A percentile compares a stretch with the other conserved stretches of the same genome.
phyloP scores from a whole-genome alignment of 495 filamentous ascomycete species.

The Penicillium daleae region DNA sequence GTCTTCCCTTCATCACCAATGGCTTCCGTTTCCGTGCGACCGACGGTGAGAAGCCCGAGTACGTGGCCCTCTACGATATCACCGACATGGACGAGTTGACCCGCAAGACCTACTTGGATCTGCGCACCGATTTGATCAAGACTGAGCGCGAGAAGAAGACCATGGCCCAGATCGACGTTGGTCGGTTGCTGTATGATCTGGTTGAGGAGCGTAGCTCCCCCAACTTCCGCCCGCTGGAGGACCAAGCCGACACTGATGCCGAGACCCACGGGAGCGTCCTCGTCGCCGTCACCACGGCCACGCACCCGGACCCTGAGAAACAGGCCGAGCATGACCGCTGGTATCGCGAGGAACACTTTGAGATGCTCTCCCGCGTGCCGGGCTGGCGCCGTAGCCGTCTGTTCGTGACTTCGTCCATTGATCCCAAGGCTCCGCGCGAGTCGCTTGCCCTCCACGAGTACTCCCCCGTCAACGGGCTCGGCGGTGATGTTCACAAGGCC shows the following conservation, averaged over 20 bases:
- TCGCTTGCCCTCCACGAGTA: constrained; percentile 74
- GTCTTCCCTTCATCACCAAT: constrained; percentile 71
- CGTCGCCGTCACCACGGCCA: constrained; percentile 60
- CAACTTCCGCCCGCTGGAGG: constrained; percentile 61
- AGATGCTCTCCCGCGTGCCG: constrained; percentile 69
- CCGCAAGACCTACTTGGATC: constrained; percentile 64
- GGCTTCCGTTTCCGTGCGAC: constrained; percentile 76
- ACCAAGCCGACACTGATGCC: constrained; percentile 58
- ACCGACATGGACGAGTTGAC: constrained; percentile 70
- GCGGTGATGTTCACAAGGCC: constrained; percentile 63
- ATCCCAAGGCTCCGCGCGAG: constrained; percentile 53
- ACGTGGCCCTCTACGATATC: constrained; percentile 80
- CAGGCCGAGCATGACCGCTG: constrained; percentile 64
- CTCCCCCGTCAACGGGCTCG: constrained; percentile 63
- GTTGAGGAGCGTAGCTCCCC: constrained; percentile 54
- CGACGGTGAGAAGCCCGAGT: constrained; percentile 63
- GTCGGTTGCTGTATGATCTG: constrained; percentile 69
- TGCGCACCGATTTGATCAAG: constrained; percentile 66
- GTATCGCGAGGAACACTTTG: constrained; percentile 74
- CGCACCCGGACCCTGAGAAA: constrained; percentile 55
- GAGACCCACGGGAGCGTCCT: constrained; percentile 59
- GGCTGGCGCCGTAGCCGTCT: constrained; percentile 75
- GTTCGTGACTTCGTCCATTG: constrained; percentile 61
- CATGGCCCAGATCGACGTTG: constrained; percentile 74
- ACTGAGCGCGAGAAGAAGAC: constrained; percentile 73